Evolutionary conservation across 2,329 filamentous ascomycete species (phyloP).

Genomic region (Calonectria hongkongensis): DNA sequence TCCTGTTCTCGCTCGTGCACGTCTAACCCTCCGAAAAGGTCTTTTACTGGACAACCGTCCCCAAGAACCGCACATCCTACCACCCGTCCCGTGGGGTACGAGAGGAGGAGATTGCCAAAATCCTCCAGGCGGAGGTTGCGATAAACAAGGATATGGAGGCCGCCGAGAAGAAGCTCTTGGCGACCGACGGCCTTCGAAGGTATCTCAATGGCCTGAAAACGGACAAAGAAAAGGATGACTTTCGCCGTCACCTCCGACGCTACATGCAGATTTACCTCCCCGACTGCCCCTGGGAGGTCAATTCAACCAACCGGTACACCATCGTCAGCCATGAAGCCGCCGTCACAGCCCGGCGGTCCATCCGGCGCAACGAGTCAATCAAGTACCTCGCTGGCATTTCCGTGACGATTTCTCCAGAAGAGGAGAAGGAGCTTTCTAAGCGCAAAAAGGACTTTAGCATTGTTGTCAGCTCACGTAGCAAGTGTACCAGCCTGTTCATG

Average conservation of each 20-base stretch:
- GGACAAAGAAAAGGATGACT: constrained; percentile 89
- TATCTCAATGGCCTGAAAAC: constrained; percentile 82
- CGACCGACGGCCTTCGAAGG: constrained; percentile 82
- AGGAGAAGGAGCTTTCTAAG: constrained; percentile 87
- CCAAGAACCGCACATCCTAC: constrained; percentile 93
- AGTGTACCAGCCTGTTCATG: constrained; percentile 92
- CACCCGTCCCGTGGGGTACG: constrained; percentile 87
- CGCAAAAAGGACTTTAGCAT: constrained; percentile 97
- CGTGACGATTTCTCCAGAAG: constrained; percentile 92
- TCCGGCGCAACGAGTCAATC: constrained; percentile 88
- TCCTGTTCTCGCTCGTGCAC: constrained; percentile 31
- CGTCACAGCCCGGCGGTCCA: constrained; percentile 85
- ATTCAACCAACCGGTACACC: constrained; percentile 94
- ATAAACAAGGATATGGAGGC: constrained; percentile 81
- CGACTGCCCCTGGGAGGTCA: constrained; percentile 95
- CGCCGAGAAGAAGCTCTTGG: constrained; percentile 84
- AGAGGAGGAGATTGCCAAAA: constrained; percentile 76
- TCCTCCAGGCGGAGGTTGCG: constrained; percentile 80
- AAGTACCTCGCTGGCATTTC: constrained; percentile 95
- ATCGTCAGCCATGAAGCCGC: constrained; percentile 93
- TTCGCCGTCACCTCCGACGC: constrained; percentile 87
- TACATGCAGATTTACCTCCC: constrained; percentile 95
- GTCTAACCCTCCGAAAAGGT: constrained; percentile 73
- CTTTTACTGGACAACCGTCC: constrained; percentile 97
- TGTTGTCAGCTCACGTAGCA: constrained; percentile 93